Evolutionary conservation across 1,139 yeast genomes (phyloP), one percentile per base, ranked within the genome.

Genomic region (Blastobotrys apis): DNA sequence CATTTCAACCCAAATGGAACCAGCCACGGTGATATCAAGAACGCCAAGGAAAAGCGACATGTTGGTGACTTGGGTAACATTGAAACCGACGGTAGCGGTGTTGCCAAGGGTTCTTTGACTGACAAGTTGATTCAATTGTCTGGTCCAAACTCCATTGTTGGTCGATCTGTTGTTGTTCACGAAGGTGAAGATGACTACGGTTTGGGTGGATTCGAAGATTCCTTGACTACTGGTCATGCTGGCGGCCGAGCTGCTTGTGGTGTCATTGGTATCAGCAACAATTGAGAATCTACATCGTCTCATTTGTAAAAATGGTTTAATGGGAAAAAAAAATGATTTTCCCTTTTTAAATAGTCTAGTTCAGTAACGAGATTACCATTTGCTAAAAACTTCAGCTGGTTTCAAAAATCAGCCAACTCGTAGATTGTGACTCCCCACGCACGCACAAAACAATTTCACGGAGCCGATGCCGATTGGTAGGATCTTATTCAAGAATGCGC

Each of bases 161-260:
- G 98, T 60, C 87, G 98, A 78, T 83, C 97, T 54, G 92, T 92
- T 53, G 97, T 92, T 60, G 83, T 92, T 54, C 98, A 92, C 72
- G 88, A 79, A 52, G 98, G 97, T 62, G 75, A 80, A 58, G 98
- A 92, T 66, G 98, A 92, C 67, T 82, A 87, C 66, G 98, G 98
- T 65, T 83, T 85, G 76, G 97, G 97, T 68, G 96, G 92, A 49
- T 81, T 82, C 66, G 84, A 85, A 53, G 97, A 90, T 71, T 87
- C 97, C 53, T 77, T 84, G 73, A 87, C 85, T 75, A 92, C 97
- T 57, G 98, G 98, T 73, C 90, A 92, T 66, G 97, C 98, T 52
- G 97, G 98, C 67, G 92, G 84, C 59, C 87, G 98, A 80, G 90
- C 95, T 57, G 98, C 98, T 55, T 92, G 98, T 75, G 97, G 98